Percentiles rank a stretch among this genome's conserved stretches.
Conservation (phyloP, 345 rosid species). For the Camelina neglecta region DNA sequence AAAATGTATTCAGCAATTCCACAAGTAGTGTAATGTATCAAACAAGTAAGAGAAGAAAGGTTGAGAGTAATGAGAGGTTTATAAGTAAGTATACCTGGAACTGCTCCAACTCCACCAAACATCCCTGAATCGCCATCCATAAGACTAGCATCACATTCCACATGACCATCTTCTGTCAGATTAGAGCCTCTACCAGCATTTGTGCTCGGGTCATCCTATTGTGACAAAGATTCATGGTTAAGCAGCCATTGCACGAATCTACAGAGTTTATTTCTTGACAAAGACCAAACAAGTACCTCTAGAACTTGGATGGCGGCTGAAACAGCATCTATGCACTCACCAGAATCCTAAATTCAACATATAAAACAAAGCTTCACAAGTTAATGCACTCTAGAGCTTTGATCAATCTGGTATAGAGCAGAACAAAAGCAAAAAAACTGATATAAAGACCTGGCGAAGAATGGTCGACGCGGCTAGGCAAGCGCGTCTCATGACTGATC, state of each 20-base stretch:
- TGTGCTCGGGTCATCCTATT: conserved; percentile 82
- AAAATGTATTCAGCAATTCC: conserved; percentile 29
- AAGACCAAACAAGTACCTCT: conserved; percentile 57
- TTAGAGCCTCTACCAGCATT: conserved; percentile 98
- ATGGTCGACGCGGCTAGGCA: conserved; percentile 80
- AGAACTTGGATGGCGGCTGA: conserved; percentile 86
- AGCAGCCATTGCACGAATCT: conserved; percentile 3
- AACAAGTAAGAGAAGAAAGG: conserved; percentile 4
- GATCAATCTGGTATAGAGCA: not conserved
- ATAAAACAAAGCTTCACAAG: not conserved
- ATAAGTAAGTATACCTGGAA: conserved; percentile 62
- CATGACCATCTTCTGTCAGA: conserved; percentile 88
- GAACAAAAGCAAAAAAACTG: not conserved
- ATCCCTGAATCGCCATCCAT: conserved; percentile 89
- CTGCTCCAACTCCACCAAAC: conserved; percentile 98
- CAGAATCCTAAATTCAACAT: conserved; percentile 56
- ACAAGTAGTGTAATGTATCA: not conserved
- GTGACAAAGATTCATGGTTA: not conserved
- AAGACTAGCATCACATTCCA: conserved; percentile 93
- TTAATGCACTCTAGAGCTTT: not conserved
- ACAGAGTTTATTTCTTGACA: not conserved
- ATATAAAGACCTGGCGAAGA: conserved; percentile 66
- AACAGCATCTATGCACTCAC: conserved; percentile 78
- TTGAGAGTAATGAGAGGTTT: not conserved
- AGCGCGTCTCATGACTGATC: conserved; percentile 91